A percentile compares a stretch with the other conserved stretches of the same genome.
Evolutionary conservation across 768 basidiomycete species (phyloP).

Genomic region (Dendrothele bispora): DNA sequence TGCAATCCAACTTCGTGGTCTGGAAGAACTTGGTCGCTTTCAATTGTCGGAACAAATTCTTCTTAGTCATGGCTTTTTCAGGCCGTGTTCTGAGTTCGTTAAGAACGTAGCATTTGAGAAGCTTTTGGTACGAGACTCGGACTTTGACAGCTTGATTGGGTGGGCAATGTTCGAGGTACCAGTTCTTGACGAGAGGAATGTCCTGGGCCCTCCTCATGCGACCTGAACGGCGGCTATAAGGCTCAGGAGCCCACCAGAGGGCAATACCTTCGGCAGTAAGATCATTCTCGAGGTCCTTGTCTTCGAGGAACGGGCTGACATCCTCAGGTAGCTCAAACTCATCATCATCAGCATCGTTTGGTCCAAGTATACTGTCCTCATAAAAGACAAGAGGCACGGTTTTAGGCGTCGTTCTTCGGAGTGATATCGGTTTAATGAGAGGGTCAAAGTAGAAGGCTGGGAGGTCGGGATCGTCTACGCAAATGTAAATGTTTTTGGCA

Average conservation of each 20-base stretch:
- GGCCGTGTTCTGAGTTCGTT: constrained; percentile 87
- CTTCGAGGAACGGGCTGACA: constrained; percentile 76
- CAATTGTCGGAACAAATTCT: constrained; percentile 91
- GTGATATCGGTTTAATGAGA: constrained; percentile 94
- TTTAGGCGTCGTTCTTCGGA: constrained; percentile 82
- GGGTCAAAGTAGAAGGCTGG: constrained; percentile 99
- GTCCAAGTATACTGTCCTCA: constrained; percentile 88
- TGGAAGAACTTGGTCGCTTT: constrained; percentile 99
- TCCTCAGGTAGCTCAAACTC: constrained; percentile 82
- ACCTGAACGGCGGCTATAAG: constrained; percentile 89
- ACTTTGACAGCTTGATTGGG: constrained; percentile 96
- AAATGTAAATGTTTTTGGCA: constrained; percentile 97
- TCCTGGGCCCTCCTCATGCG: constrained; percentile 94
- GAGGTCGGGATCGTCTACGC: constrained; percentile 97
- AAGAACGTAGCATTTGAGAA: constrained; percentile 92
- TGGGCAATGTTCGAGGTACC: constrained; percentile 98
- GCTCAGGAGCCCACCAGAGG: constrained; percentile 97
- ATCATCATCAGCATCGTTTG: constrained; percentile 83
- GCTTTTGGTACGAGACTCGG: constrained; percentile 97
- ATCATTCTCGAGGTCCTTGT: constrained; percentile 81
- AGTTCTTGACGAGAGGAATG: constrained; percentile 93
- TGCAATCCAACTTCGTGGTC: constrained; percentile 94
- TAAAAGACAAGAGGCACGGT: constrained; percentile 80
- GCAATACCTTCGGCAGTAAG: constrained; percentile 95
- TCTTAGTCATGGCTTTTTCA: constrained; percentile 97